Percentiles rank a stretch among this genome's conserved stretches.
These are phyloP conservation scores for Mortierella sp. DNA, from an alignment of 371 early-diverging fungal species.

Conservation along the genomic window DNA sequence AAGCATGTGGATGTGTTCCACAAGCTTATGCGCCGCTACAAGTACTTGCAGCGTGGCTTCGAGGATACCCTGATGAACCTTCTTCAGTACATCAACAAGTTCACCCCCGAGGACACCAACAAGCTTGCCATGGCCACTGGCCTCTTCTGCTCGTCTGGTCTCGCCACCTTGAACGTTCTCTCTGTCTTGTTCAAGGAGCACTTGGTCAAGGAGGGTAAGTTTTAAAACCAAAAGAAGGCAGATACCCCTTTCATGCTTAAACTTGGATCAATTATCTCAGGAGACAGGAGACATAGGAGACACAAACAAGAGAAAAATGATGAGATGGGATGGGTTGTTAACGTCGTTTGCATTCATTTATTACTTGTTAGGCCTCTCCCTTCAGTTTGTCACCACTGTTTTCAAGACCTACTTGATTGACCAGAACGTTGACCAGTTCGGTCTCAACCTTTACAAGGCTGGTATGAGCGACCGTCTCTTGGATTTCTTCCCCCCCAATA, in stretches of 20 bases:
- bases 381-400: constrained; percentile 86
- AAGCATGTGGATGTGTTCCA: constrained; percentile 86
- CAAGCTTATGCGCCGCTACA: constrained; percentile 92
- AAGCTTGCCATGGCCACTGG: constrained; percentile 88
- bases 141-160: constrained; percentile 76
- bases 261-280: background rate
- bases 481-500: constrained; percentile 94
- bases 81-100: constrained; percentile 91
- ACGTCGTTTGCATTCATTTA: background rate
- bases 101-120: constrained; percentile 79
- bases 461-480: constrained; percentile 82
- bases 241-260: background rate
- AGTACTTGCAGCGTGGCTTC: constrained; percentile 90
- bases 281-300: background rate
- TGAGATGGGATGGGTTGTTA: background rate
- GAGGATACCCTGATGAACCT: constrained; percentile 89
- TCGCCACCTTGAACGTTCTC: constrained; percentile 78
- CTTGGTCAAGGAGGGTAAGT: constrained; percentile 88
- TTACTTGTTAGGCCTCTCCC: constrained; percentile 66
- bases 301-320: background rate
- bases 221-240: background rate
- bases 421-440: constrained; percentile 83
- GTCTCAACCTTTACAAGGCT: constrained; percentile 73
- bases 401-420: constrained; percentile 86
- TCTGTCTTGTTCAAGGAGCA: constrained; percentile 90